phyloP scores from a whole-genome alignment of 129 eudicot genomes.

The Escallonia rubra region DNA sequence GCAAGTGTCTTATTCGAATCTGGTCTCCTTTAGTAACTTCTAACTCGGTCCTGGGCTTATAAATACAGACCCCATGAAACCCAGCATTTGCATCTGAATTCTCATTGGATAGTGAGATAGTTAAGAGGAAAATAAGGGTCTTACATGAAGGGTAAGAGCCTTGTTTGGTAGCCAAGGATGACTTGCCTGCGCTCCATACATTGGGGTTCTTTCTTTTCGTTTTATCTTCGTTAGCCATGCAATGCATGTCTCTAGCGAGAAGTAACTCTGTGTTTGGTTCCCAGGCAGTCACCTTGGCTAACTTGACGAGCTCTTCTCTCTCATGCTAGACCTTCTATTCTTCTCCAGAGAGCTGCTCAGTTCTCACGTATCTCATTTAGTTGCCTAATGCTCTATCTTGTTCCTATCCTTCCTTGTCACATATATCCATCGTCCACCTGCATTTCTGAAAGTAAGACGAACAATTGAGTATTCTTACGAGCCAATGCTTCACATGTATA shows the following conservation, averaged over 20 bases:
- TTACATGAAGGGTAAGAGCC: conserved; percentile 41
- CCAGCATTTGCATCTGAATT: not conserved
- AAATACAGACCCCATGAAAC: conserved; percentile 13
- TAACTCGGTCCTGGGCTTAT: not conserved
- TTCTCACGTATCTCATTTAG: too few relatives aligned
- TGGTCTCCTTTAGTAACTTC: not conserved
- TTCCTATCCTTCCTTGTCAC: too few relatives aligned
- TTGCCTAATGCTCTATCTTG: too few relatives aligned
- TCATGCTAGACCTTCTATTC: conserved; percentile 42
- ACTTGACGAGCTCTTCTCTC: conserved; percentile 32
- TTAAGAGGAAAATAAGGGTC: conserved; percentile 28
- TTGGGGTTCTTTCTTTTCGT: not conserved
- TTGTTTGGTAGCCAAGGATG: conserved; percentile 78
- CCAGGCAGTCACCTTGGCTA: conserved; percentile 59
- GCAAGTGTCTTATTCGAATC: conserved; percentile 2
- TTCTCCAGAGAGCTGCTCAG: not conserved
- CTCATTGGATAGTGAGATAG: not conserved
- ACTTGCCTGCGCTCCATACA: conserved; percentile 45
- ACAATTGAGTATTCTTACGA: too few relatives aligned
- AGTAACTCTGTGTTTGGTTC: conserved; percentile 9
- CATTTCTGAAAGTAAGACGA: too few relatives aligned
- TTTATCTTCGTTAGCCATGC: too few relatives aligned
- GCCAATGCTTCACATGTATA: too few relatives aligned
- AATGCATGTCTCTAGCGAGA: not conserved
- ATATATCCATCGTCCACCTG: too few relatives aligned